A percentile compares a stretch with the other conserved stretches of the same genome.
phyloP scores from a whole-genome alignment of 2,329 filamentous ascomycete genomes.

The Nothophoma quercina region DNA sequence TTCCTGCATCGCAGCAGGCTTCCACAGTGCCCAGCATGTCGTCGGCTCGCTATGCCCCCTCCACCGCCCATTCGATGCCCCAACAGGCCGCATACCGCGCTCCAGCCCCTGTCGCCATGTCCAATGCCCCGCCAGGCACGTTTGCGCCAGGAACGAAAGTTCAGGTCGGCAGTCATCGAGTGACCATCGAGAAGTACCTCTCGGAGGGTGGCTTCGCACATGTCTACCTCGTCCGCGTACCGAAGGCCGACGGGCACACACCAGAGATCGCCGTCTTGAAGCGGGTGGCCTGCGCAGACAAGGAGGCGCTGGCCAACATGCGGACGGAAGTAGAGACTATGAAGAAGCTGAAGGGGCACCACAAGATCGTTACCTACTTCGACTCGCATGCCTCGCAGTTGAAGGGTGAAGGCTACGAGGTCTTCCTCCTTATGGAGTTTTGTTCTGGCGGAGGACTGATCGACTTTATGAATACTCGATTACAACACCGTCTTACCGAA shows the following conservation, averaged over 20 bases:
- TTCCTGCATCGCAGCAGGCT: conserved; percentile 47
- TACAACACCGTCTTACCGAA: conserved; percentile 96
- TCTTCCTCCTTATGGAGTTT: conserved; percentile 98
- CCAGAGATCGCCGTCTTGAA: conserved; percentile 87
- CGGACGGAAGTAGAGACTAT: conserved; percentile 98
- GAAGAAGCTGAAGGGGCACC: conserved; percentile 98
- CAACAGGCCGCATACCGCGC: conserved; percentile 48
- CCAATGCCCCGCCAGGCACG: conserved; percentile 68
- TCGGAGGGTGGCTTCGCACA: conserved; percentile 98
- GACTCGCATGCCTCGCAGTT: conserved; percentile 97
- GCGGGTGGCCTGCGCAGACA: conserved; percentile 94
- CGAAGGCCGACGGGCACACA: conserved; percentile 73
- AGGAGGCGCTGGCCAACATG: conserved; percentile 93
- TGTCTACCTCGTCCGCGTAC: conserved; percentile 92
- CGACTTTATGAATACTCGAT: conserved; percentile 98
- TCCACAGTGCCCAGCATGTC: conserved; percentile 48
- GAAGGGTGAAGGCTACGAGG: conserved; percentile 92
- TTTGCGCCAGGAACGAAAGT: conserved; percentile 96
- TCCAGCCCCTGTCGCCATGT: conserved; percentile 36
- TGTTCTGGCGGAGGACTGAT: conserved; percentile 95
- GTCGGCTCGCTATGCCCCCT: conserved; percentile 49
- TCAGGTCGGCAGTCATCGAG: conserved; percentile 89
- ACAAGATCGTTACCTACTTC: conserved; percentile 95
- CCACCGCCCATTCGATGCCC: conserved; percentile 43
- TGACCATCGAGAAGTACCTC: conserved; percentile 95